Conservation (phyloP, 306 rosid genomes). For the Cucumis hystrix region DNA sequence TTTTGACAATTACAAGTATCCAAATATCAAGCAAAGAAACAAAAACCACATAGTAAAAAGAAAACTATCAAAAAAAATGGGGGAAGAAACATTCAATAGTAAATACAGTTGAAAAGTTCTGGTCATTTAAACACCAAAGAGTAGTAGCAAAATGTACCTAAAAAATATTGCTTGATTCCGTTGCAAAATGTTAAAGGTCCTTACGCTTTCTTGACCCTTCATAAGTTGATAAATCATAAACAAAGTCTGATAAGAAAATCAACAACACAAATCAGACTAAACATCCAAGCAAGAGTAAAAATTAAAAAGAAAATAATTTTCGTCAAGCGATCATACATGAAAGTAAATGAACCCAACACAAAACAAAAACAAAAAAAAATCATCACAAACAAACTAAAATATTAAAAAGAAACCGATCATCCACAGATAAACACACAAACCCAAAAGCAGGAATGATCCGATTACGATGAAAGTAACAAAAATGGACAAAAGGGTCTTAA, state of each 20-base stretch:
- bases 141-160: slow-evolving; percentile 7
- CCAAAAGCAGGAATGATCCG: slow-evolving; percentile 2
- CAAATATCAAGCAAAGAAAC: neutral
- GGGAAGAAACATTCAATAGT: neutral
- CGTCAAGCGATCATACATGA: neutral
- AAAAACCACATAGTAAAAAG: neutral
- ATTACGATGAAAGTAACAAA: neutral
- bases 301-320: neutral
- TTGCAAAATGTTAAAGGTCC: neutral
- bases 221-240: slow-evolving; percentile 4
- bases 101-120: neutral
- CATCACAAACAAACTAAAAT: neutral
- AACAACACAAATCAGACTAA: slow-evolving; percentile 1
- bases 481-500: neutral
- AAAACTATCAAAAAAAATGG: neutral
- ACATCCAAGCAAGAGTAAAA: neutral
- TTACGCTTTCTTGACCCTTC: slow-evolving; percentile 3
- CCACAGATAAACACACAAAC: neutral
- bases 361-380: neutral
- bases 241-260: neutral
- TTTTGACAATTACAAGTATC: neutral
- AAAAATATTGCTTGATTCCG: slow-evolving; percentile 2
- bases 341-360: neutral
- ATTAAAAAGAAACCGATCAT: neutral
- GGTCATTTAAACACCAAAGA: slow-evolving; percentile 1